These are phyloP conservation scores for Komagataella populi DNA, from an alignment of 805 yeast genomes.

Conservation along the genomic window DNA sequence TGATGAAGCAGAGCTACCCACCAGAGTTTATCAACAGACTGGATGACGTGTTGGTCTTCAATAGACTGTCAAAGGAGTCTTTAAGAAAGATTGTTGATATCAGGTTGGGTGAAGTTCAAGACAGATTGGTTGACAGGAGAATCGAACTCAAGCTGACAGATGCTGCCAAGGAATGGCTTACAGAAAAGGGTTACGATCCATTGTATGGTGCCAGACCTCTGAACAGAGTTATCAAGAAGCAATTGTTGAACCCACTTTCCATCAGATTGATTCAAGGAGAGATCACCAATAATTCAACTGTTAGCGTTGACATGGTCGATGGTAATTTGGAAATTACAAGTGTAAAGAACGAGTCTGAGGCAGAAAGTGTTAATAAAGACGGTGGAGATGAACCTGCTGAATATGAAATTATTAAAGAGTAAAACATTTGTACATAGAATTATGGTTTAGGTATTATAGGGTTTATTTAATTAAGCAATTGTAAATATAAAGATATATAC, in stretches of 20 bases:
- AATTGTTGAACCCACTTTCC: slow-evolving; percentile 83
- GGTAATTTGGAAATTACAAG: slow-evolving; percentile 11
- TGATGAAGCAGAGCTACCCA: slow-evolving; percentile 64
- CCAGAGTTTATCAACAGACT: slow-evolving; percentile 93
- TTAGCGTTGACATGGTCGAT: slow-evolving; percentile 30
- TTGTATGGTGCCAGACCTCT: slow-evolving; percentile 93
- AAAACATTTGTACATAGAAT: not conserved
- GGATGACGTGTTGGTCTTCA: slow-evolving; percentile 89
- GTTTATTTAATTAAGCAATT: not conserved
- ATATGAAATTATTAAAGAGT: not conserved
- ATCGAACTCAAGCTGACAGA: slow-evolving; percentile 40
- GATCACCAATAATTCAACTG: slow-evolving; percentile 43
- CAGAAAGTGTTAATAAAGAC: not conserved
- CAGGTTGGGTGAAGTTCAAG: slow-evolving; percentile 69
- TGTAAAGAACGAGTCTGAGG: not conserved
- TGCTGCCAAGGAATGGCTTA: slow-evolving; percentile 65
- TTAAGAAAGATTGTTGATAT: slow-evolving; percentile 75
- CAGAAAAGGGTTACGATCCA: slow-evolving; percentile 82
- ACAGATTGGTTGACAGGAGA: slow-evolving; percentile 65
- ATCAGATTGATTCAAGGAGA: slow-evolving; percentile 68
- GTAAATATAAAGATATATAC: no score
- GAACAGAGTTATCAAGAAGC: slow-evolving; percentile 77
- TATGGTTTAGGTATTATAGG: not conserved
- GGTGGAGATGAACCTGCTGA: not conserved
- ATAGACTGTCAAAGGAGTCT: slow-evolving; percentile 69